These are phyloP conservation scores for Ophiostoma himal-ulmi DNA, from an alignment of 2,329 filamentous ascomycete genomes.

Conservation along the genomic window DNA sequence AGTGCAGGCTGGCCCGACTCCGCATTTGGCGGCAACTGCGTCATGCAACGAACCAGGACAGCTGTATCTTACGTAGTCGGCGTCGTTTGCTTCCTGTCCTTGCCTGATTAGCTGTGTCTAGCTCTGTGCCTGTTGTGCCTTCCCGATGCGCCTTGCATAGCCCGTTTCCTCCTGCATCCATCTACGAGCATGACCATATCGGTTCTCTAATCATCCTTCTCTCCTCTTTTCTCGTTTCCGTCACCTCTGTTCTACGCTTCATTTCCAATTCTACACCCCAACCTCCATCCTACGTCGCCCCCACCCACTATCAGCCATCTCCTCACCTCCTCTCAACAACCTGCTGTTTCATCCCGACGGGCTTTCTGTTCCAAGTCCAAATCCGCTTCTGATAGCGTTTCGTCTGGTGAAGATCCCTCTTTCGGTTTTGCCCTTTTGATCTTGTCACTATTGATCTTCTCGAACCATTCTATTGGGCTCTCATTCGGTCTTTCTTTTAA, in stretches of 20 bases:
- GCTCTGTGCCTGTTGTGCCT: not conserved
- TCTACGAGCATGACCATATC: not conserved
- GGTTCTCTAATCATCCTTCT: not conserved
- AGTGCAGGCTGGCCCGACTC: not conserved
- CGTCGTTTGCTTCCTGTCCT: not conserved
- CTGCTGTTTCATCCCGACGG: conserved; percentile 2
- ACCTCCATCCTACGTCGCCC: conserved; percentile 4
- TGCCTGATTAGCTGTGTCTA: not conserved
- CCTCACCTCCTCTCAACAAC: not conserved
- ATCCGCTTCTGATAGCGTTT: not conserved
- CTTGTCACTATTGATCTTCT: not conserved
- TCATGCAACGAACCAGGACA: not conserved
- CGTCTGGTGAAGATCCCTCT: not conserved
- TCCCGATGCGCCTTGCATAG: conserved; percentile 5
- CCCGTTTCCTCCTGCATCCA: not conserved
- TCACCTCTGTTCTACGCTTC: not conserved
- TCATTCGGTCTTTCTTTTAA: not conserved
- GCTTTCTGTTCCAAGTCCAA: not conserved
- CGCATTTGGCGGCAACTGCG: conserved; percentile 6
- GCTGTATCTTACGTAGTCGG: not conserved
- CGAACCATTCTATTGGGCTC: not conserved
- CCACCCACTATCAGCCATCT: conserved; percentile 2
- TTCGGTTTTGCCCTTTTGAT: not conserved
- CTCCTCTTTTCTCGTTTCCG: not conserved
- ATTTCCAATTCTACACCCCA: not conserved